Evolutionary conservation across 768 basidiomycete genomes (phyloP).

Genomic region (Naganishia randhawae): DNA sequence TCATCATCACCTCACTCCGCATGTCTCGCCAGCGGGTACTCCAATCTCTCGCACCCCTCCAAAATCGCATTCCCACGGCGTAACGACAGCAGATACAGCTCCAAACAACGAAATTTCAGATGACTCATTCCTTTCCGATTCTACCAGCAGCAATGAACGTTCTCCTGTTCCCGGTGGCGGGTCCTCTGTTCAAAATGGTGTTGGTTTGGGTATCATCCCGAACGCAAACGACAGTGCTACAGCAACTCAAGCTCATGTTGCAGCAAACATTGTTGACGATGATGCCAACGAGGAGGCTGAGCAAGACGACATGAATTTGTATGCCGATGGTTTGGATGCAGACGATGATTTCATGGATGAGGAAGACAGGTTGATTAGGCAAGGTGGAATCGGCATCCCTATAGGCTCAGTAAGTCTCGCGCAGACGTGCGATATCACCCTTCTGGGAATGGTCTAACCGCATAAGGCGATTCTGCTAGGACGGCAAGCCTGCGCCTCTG

Average conservation of each 20-base stretch:
- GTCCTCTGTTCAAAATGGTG: conserved; percentile 18
- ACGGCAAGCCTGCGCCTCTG: conserved; percentile 81
- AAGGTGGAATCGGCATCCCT: conserved; percentile 91
- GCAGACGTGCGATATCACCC: neutral
- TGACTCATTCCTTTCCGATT: conserved; percentile 27
- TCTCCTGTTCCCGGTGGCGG: neutral
- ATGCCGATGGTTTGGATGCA: conserved; percentile 40
- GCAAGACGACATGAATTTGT: conserved; percentile 29
- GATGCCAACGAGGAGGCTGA: conserved; percentile 35
- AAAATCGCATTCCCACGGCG: neutral
- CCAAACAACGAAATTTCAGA: conserved; percentile 38
- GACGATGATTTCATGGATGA: conserved; percentile 65
- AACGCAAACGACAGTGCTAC: conserved; percentile 67
- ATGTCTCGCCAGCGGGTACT: conserved; percentile 52
- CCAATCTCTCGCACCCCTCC: conserved; percentile 26
- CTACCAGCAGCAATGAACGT: neutral
- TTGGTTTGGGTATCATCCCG: conserved; percentile 63
- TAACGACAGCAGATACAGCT: conserved; percentile 32
- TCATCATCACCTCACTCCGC: conserved; percentile 50
- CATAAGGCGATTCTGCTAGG: conserved; percentile 54
- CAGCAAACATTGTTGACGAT: conserved; percentile 66
- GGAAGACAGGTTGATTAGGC: conserved; percentile 80
- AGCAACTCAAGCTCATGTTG: conserved; percentile 64
- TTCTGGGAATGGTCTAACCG: neutral
- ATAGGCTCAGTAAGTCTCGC: conserved; percentile 71